Base-by-base conservation (phyloP, 352 stramenopile genomes). In the Globisporangium iwayamae region DNA sequence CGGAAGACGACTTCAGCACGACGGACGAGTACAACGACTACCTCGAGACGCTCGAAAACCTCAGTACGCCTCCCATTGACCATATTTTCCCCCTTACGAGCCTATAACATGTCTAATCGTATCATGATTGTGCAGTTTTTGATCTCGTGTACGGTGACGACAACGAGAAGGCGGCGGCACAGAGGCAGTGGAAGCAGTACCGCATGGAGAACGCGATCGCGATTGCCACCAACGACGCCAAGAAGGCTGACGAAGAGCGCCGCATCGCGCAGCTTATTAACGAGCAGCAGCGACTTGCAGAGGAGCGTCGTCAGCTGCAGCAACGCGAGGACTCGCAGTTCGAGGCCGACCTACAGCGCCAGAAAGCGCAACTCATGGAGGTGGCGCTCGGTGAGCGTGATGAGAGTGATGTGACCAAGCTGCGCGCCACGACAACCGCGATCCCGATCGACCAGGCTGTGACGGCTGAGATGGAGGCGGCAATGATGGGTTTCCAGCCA, bases 151-250 rank as follows among this genome's bases (percentile, higher is more conserved):
- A 93, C 61, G 87, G 85, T 18, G 73, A 90, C 52, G 87, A 95
- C 8, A 65, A 67, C 5, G 75, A 89, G 55, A 93, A 93, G 62
- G 74, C 78, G 10, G 69, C 65, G 6, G 87, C 85, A 13, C 81
- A 93, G 61, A 88, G 88, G 58, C 85, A 93, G 71, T 94, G 84
- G 87, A 95, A 95, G 62, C 80, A 90, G 68, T 95, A 95, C 51
- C 83, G 85, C 34, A 68, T 78, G 36, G 87, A 95, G 53, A 91
- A 95, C 56, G 79, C 82, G 10, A 88, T 94, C 66, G 79, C 70
- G 3, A 95, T 95, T 57, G 85, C 83, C 38, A 91, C 87, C 0
- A 95, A 95, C 57, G 87, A 95, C 45, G 87, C 87, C 13, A 91
- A 91, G 65, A 90, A 90, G 39, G 87, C 87, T 16, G 87, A 95